These are phyloP conservation scores for Ananas comosus DNA, from an alignment of 176 grass and related monocot species.

Conservation along the genomic window DNA sequence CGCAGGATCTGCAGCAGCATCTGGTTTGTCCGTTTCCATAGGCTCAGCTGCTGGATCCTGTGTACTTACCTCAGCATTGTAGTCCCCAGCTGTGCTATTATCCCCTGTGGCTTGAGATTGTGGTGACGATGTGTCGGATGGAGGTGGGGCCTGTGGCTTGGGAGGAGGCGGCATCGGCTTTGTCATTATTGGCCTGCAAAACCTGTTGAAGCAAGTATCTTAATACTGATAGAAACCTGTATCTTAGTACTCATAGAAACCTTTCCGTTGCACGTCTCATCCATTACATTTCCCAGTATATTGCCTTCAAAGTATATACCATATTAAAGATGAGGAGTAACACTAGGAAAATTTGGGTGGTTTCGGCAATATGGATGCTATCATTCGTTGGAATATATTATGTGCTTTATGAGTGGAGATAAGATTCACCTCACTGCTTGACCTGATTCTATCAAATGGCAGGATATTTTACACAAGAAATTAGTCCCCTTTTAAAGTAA, in stretches of 20 bases:
- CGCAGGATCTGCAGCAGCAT: slow-evolving; percentile 10
- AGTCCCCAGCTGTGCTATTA: slow-evolving; percentile 15
- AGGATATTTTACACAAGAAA: background rate
- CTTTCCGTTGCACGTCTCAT: background rate
- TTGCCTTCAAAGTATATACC: no score
- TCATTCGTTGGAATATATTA: no score
- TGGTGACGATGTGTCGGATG: slow-evolving; percentile 19
- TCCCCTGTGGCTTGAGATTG: slow-evolving; percentile 36
- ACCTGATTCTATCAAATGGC: background rate
- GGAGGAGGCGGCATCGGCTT: slow-evolving; percentile 53
- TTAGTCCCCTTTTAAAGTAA: background rate
- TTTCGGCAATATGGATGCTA: no score
- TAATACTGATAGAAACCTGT: background rate
- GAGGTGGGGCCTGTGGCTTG: slow-evolving; percentile 61
- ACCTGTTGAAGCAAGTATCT: slow-evolving; percentile 27
- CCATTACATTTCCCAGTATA: no score
- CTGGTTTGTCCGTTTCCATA: slow-evolving; percentile 63
- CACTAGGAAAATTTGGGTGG: no score
- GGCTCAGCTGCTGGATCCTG: slow-evolving; percentile 25
- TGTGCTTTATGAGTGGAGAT: no score
- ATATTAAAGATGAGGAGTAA: no score
- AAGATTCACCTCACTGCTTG: no score
- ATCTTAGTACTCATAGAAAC: background rate
- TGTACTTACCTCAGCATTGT: slow-evolving; percentile 13
- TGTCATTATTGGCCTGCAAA: slow-evolving; percentile 72